A percentile compares a stretch with the other conserved stretches of the same genome.
Evolutionary conservation across 148 eudicot genomes (phyloP).

Genomic region (Pharnaceum exiguum): DNA sequence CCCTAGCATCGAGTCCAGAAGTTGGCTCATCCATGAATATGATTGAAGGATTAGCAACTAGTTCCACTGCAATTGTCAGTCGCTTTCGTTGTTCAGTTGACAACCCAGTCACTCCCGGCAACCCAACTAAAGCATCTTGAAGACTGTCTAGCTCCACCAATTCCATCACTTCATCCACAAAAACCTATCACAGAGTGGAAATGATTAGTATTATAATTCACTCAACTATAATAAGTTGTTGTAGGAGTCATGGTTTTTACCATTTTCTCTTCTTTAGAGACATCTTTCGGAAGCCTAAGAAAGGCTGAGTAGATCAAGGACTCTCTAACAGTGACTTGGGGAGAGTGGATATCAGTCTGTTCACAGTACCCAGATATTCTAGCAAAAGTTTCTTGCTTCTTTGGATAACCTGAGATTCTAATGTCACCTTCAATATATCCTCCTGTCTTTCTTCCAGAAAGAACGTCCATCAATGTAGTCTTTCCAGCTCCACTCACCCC

Average conservation of each 20-base stretch:
- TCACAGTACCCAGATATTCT: slow-evolving; percentile 78
- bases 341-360: slow-evolving; percentile 68
- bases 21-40: slow-evolving; percentile 83
- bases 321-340: slow-evolving; percentile 62
- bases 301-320: slow-evolving; percentile 69
- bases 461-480: slow-evolving; percentile 75
- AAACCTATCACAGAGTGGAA: slow-evolving; percentile 25
- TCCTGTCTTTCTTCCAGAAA: slow-evolving; percentile 69
- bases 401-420: slow-evolving; percentile 59
- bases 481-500: slow-evolving; percentile 87
- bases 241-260: slow-evolving; percentile 17
- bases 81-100: slow-evolving; percentile 77
- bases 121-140: slow-evolving; percentile 57
- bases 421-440: slow-evolving; percentile 71
- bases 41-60: slow-evolving; percentile 66
- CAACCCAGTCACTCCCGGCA: slow-evolving; percentile 62
- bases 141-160: slow-evolving; percentile 55
- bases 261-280: slow-evolving; percentile 50
- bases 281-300: slow-evolving; percentile 61
- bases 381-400: slow-evolving; percentile 72
- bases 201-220: not conserved
- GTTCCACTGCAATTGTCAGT: slow-evolving; percentile 69
- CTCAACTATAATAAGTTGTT: not conserved
- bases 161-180: slow-evolving; percentile 65
- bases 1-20: slow-evolving; percentile 85